Evolutionary conservation across 2,329 filamentous ascomycete species (phyloP).

Genomic region (Xylariaceae sp.): DNA sequence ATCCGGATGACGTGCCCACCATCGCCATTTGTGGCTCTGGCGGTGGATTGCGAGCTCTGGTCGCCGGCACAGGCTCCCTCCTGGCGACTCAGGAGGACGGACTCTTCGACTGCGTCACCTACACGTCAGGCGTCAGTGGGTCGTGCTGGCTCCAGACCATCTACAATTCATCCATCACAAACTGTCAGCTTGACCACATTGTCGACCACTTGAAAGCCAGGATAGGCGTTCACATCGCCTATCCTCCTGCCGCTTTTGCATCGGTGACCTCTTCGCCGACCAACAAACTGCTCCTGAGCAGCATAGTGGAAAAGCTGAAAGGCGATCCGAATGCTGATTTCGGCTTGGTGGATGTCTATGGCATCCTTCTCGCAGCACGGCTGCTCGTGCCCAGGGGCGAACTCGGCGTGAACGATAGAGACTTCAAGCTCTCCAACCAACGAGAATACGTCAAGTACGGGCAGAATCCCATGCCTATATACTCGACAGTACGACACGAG

Average conservation of each 20-base stretch:
- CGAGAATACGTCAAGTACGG: conserved; percentile 67
- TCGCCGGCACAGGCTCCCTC: conserved; percentile 83
- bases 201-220: conserved; percentile 82
- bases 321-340: conserved; percentile 75
- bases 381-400: conserved; percentile 83
- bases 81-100: conserved; percentile 78
- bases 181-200: conserved; percentile 58
- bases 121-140: conserved; percentile 90
- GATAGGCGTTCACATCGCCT: conserved; percentile 83
- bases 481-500: conserved; percentile 91
- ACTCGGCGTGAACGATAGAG: conserved; percentile 63
- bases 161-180: conserved; percentile 72
- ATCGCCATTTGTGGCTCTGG: conserved; percentile 95
- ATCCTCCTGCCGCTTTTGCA: conserved; percentile 75
- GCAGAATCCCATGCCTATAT: conserved; percentile 82
- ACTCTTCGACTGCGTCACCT: conserved; percentile 88
- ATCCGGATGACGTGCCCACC: conserved; percentile 84
- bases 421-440: conserved; percentile 91
- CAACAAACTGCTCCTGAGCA: conserved; percentile 82
- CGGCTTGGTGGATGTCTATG: conserved; percentile 90
- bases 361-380: conserved; percentile 73
- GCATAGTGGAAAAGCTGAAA: conserved; percentile 84
- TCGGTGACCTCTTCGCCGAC: conserved; percentile 83
- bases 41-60: conserved; percentile 80
- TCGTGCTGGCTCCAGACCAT: conserved; percentile 92